phyloP scores from a whole-genome alignment of 495 filamentous ascomycete genomes.

The Penicillium verhagenii region DNA sequence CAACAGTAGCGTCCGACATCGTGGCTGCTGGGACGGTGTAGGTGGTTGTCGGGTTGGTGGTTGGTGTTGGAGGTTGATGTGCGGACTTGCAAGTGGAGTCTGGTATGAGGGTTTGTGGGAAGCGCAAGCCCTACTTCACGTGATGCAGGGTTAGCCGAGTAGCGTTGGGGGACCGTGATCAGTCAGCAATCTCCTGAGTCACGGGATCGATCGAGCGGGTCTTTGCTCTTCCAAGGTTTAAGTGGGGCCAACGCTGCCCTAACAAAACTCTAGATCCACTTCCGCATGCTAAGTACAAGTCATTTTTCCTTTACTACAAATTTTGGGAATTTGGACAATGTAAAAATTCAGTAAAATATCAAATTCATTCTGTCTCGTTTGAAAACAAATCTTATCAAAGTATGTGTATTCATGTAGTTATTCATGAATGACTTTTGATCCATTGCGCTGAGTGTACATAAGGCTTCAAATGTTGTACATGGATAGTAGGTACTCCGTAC shows the following conservation, averaged over 20 bases:
- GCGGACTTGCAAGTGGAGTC: slow-evolving; percentile 33
- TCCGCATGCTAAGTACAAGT: neutral
- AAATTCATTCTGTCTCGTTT: too few relatives aligned
- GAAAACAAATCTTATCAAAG: too few relatives aligned
- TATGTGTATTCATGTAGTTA: too few relatives aligned
- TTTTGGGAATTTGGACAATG: too few relatives aligned
- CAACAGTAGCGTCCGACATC: slow-evolving; percentile 62
- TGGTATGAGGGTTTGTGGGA: slow-evolving; percentile 30
- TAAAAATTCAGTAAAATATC: too few relatives aligned
- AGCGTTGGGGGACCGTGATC: neutral
- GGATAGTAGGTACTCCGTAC: too few relatives aligned
- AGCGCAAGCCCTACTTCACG: slow-evolving; percentile 32
- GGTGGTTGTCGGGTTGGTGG: slow-evolving; percentile 50
- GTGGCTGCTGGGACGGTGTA: slow-evolving; percentile 48
- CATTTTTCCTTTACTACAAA: too few relatives aligned
- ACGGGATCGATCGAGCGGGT: neutral
- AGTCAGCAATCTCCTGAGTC: neutral
- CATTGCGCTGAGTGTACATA: too few relatives aligned
- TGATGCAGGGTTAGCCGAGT: slow-evolving; percentile 25
- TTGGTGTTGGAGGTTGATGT: slow-evolving; percentile 47
- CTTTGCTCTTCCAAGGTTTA: neutral
- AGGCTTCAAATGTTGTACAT: too few relatives aligned
- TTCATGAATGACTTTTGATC: too few relatives aligned
- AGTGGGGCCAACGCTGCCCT: neutral
- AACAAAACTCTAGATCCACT: neutral